Base-by-base conservation (phyloP, 2,329 filamentous ascomycete genomes). In the Aschersonia sp. region DNA sequence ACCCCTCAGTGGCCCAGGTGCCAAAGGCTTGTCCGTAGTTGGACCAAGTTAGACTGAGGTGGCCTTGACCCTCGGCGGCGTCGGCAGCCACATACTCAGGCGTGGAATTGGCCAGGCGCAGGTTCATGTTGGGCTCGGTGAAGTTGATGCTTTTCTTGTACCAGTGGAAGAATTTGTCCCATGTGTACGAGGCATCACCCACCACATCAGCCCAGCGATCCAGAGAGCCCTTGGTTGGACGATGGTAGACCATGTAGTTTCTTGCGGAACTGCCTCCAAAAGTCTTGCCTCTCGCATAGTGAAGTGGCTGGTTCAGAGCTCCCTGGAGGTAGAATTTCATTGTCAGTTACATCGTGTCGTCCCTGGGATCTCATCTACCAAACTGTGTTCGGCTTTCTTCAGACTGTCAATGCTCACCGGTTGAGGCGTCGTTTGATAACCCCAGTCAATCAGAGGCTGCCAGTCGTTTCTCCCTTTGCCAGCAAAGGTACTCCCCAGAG, bases 121-220 rank as follows among this genome's bases (percentile, higher is more conserved):
- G 46, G 9, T 29, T 35, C 2, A 20, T 47, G 40, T 58, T 43
- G 6, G 62, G 61, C 2, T 61, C 61, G 1, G 57, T 62, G 42
- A 65, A 63, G 7, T 52, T 50, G 28, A 57, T 45, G 45, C 57
- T 59, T 46, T 59, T 64, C 50, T 61, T 47, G 48, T 59, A 66
- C 50, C 55, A 62, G 4, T 59, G 57, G n/a, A 62, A 48, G n/a
- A 64, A 45, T 5, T 55, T 56, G 29, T 61, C 56, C 40, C 56
- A 61, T 2, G 41, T 53, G 47, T 59, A 63, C 45, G 49, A 53
- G 4, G 58, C 42, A 48, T 65, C 60, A 20, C 58, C 62, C 12
- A 61, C 59, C 4, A 49, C 32, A 3, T 60, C 55, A 5, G 62
- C 62, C 62, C 62, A 67, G 30, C 49, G 20, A 20, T 59, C 43